Evolutionary conservation across 352 stramenopile genomes (phyloP), one percentile per base, ranked within the genome.

Genomic region (Pythium dissotocum): DNA sequence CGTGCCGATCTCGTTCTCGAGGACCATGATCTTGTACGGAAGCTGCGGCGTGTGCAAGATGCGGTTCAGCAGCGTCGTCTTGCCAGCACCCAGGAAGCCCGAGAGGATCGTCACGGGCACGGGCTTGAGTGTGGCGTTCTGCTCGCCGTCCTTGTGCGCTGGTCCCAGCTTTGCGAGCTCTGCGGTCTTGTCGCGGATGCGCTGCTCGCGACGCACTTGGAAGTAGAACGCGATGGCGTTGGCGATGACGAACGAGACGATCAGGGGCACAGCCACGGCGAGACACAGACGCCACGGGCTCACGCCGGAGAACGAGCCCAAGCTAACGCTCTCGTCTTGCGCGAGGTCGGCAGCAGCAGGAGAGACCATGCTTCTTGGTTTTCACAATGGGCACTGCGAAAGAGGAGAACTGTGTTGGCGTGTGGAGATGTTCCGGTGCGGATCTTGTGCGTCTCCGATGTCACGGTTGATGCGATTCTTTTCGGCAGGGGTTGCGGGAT

Each of bases 1-100:
- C 14, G 78, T 77, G 2, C 83, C 85, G 21, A 93, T 36, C 32
- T 93, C 80, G 65, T 90, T 93, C 73, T 99, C 97, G 58, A 99
- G 95, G 18, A 99, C 95, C 64, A 98, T 97, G 61, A 99, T 89
- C 70, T 97, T 97, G 82, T 94, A 97, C 0, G 90, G 91, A 51
- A 98, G 85, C 1, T 79, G 61, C 10, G 84, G 77, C 6, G 89
- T 88, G 13, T 86, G 75, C 24, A 99, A 67, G 53, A 99, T 98
- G 54, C 97, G 84, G 73, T 98, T 98, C 10, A 99, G 78, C 40
- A 99, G 77, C 14, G 96, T 99, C 28, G 97, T 99, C 77, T 99
- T 99, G 21, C 97, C 97, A 6, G 82, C 91, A 12, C 95, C 95
- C 30, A 98, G 73, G 69, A 98, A 98, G 28, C 97, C 97, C 46